Evolutionary conservation across 2,329 filamentous ascomycete species (phyloP).

Genomic region (Aspergillus transmontanensis): DNA sequence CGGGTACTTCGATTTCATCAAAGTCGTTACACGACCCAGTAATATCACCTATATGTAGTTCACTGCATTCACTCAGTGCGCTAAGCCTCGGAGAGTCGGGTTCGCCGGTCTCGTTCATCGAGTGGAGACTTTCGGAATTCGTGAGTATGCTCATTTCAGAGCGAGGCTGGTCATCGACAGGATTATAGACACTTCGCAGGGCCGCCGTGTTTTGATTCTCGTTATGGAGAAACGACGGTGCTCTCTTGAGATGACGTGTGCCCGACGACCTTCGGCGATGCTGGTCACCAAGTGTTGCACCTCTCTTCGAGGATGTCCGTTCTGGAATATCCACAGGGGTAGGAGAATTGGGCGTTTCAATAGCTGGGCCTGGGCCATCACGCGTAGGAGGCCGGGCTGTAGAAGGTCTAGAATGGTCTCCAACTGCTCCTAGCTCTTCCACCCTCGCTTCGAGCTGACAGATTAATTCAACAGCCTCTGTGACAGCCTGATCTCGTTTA

Average conservation of each 20-base stretch:
- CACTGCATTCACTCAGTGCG: conserved; percentile 49
- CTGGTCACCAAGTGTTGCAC: conserved; percentile 19
- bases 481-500: conserved; percentile 44
- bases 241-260: conserved; percentile 32
- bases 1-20: conserved; percentile 33
- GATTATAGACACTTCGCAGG: conserved; percentile 42
- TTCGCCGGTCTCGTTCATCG: conserved; percentile 36
- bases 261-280: conserved; percentile 23
- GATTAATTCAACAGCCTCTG: conserved; percentile 47
- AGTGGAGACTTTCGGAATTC: conserved; percentile 39
- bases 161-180: conserved; percentile 31
- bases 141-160: conserved; percentile 33
- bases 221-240: conserved; percentile 44
- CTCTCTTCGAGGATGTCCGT: conserved; percentile 40
- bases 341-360: conserved; percentile 31
- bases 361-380: conserved; percentile 28
- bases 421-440: conserved; percentile 33
- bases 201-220: conserved; percentile 40
- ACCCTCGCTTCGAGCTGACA: conserved; percentile 46
- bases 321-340: conserved; percentile 40
- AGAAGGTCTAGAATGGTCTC: conserved; percentile 26
- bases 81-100: conserved; percentile 45
- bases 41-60: conserved; percentile 38
- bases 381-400: conserved; percentile 28
- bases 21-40: conserved; percentile 21